Percentiles rank a stretch among this genome's conserved stretches.
Conservation (phyloP, 768 basidiomycete genomes). For the Boletus huronensis region DNA sequence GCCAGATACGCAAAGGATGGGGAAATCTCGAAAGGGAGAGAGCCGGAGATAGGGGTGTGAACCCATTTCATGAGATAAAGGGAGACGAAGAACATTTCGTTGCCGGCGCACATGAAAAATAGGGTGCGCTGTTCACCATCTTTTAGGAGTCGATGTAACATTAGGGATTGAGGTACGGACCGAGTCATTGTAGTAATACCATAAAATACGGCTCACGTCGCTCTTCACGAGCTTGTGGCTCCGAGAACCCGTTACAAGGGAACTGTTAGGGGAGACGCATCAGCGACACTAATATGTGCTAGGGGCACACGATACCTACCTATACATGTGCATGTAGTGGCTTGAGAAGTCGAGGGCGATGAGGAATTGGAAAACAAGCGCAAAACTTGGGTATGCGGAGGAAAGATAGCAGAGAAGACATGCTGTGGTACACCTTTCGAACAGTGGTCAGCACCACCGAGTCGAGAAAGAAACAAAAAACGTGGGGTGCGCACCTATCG, state of each 20-base stretch:
- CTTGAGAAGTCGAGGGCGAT: conserved; percentile 97
- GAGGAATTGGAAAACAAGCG: conserved; percentile 87
- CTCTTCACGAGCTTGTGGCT: conserved; percentile 93
- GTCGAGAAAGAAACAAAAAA: neutral
- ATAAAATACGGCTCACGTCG: conserved; percentile 89
- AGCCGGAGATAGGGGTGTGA: conserved; percentile 55
- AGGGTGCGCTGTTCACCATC: conserved; percentile 59
- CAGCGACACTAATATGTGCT: neutral
- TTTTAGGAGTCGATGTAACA: neutral
- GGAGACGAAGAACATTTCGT: conserved; percentile 94
- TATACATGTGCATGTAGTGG: conserved; percentile 99
- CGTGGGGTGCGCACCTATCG: conserved; percentile 65
- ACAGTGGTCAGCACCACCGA: neutral
- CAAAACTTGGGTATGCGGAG: conserved; percentile 81
- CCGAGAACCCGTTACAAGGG: conserved; percentile 87
- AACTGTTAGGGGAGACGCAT: conserved; percentile 46
- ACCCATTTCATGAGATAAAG: conserved; percentile 93
- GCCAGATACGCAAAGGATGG: conserved; percentile 20
- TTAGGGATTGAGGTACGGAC: conserved; percentile 45
- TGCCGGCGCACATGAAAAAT: conserved; percentile 90
- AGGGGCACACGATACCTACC: conserved; percentile 43
- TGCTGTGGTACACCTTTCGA: conserved; percentile 90
- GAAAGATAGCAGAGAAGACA: conserved; percentile 93
- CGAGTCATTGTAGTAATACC: conserved; percentile 90
- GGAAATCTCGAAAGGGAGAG: conserved; percentile 13